Conservation (phyloP, 2,329 filamentous ascomycete genomes). For the Colletotrichum australisinense region DNA sequence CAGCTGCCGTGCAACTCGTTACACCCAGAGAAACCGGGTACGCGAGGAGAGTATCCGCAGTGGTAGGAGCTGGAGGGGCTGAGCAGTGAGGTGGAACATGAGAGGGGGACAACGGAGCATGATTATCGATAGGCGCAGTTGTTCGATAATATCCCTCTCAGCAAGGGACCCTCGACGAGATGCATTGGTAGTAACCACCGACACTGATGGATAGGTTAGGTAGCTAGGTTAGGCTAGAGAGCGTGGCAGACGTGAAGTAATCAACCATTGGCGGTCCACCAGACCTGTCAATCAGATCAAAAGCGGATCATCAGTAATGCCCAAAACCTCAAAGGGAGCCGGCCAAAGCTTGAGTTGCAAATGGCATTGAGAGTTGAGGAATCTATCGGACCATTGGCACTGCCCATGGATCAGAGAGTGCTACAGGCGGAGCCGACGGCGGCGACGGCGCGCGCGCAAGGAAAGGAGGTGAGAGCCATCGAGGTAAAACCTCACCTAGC, state of each 20-base stretch:
- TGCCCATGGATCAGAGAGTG: neutral
- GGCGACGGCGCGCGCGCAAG: neutral
- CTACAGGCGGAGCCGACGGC: neutral
- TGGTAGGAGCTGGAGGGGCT: neutral
- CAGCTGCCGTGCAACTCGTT: neutral
- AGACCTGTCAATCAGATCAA: neutral
- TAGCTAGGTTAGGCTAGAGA: neutral
- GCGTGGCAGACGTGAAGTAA: neutral
- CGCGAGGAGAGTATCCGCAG: no score
- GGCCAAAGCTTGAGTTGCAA: neutral
- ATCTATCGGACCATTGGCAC: neutral
- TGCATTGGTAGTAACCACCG: neutral
- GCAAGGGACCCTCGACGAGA: conserved; percentile 22
- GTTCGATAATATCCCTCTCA: conserved; percentile 15
- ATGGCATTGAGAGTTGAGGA: neutral
- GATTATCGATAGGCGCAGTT: conserved; percentile 11
- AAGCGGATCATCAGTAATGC: neutral
- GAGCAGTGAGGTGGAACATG: neutral
- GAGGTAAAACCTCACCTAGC: neutral
- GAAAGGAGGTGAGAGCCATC: neutral
- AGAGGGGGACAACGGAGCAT: neutral
- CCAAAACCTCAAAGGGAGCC: neutral
- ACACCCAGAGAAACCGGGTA: no score
- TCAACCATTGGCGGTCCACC: neutral
- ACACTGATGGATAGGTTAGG: neutral